phyloP scores from a whole-genome alignment of 306 rosid species.

The Dalbergia cochinchinensis region DNA sequence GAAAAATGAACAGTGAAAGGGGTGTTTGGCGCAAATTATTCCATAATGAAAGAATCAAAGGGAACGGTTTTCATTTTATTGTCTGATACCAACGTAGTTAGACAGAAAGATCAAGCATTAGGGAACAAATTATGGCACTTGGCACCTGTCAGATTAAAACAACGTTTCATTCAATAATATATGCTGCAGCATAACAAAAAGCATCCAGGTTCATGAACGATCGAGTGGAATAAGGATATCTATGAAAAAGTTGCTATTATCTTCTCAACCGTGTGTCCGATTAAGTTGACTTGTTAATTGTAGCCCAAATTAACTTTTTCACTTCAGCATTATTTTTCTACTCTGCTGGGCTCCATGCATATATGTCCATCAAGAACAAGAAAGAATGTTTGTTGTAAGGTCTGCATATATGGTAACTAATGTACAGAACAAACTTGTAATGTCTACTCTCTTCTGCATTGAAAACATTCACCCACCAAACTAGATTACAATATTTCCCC shows the following conservation, averaged over 20 bases:
- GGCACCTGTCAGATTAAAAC: not conserved
- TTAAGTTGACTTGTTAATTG: not conserved
- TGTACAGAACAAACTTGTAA: not conserved
- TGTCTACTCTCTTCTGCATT: not conserved
- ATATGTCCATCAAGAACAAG: not conserved
- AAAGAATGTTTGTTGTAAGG: not conserved
- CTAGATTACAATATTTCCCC: not conserved
- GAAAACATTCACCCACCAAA: not conserved
- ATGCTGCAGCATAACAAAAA: conserved; percentile 14
- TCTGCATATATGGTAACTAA: too few species aligned
- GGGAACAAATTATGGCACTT: not conserved
- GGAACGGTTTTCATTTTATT: not conserved
- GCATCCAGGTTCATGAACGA: conserved; percentile 43
- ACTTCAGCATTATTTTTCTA: not conserved
- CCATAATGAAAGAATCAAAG: not conserved
- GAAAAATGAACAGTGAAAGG: not conserved
- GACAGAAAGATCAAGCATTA: not conserved
- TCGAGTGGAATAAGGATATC: not conserved
- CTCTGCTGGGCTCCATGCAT: not conserved
- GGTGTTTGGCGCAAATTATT: too few species aligned
- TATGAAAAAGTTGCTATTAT: not conserved
- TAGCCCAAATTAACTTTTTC: not conserved
- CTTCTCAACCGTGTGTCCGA: conserved; percentile 13
- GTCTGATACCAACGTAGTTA: not conserved
- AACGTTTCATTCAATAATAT: not conserved